Percentiles rank a stretch among this genome's conserved stretches.
These are phyloP conservation scores for Cicer arietinum DNA, from an alignment of 306 rosid genomes.

Conservation along the genomic window DNA sequence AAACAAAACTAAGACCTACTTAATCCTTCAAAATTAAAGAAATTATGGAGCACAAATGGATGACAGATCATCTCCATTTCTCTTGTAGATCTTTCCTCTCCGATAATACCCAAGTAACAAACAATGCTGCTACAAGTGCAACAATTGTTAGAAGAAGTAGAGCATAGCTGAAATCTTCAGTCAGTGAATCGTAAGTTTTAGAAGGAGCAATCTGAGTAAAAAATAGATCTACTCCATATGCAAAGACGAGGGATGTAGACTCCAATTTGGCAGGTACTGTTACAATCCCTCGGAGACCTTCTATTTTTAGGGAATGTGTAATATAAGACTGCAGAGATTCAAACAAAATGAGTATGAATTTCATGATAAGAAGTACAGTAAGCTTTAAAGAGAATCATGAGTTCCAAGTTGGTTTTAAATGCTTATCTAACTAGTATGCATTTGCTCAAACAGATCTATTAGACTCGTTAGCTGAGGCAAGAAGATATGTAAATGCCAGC, in stretches of 20 bases:
- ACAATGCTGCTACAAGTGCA: constrained; percentile 85
- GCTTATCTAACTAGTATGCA: constrained; percentile 18
- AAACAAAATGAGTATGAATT: constrained; percentile 33
- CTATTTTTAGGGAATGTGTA: constrained; percentile 87
- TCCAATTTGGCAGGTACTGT: constrained; percentile 94
- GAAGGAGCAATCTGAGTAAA: constrained; percentile 92
- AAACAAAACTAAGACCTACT: constrained; percentile 43
- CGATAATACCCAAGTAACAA: constrained; percentile 82
- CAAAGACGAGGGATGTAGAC: constrained; percentile 89
- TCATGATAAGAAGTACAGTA: constrained; percentile 25
- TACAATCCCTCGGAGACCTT: constrained; percentile 80
- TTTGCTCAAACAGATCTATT: constrained; percentile 31
- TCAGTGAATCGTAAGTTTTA: constrained; percentile 90
- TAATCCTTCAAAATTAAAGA: constrained; percentile 34
- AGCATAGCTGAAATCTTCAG: constrained; percentile 99
- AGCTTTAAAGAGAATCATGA: constrained; percentile 6
- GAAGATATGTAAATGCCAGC: constrained; percentile 1
- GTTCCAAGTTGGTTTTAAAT: constrained; percentile 15
- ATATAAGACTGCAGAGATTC: constrained; percentile 73
- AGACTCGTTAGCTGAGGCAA: background rate
- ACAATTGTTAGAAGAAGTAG: constrained; percentile 90
- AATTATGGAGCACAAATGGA: constrained; percentile 23
- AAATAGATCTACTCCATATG: constrained; percentile 92
- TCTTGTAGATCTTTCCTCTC: constrained; percentile 92
- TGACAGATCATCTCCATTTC: constrained; percentile 81